These are phyloP conservation scores for Thielaviopsis euricoi DNA, from an alignment of 2,329 filamentous ascomycete species.

Conservation along the genomic window DNA sequence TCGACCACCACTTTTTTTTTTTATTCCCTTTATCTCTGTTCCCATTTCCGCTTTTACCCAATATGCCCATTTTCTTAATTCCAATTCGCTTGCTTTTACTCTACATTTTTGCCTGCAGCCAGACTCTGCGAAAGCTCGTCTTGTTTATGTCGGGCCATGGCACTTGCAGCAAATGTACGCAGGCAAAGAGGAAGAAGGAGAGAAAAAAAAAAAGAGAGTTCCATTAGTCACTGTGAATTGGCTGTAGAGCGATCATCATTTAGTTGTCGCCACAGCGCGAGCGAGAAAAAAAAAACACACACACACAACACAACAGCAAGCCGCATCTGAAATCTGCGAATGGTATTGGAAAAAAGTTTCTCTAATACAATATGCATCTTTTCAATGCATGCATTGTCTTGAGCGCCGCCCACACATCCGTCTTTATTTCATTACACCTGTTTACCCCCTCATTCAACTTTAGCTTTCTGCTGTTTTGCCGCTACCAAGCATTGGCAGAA, in stretches of 20 bases:
- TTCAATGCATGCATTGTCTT: background rate
- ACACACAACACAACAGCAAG: background rate
- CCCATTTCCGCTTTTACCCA: background rate
- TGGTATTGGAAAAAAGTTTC: background rate
- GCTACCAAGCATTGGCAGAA: background rate
- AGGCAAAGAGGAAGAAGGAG: too few species aligned
- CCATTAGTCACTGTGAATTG: background rate
- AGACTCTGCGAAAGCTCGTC: background rate
- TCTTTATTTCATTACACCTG: background rate
- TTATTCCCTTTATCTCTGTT: slow-evolving; percentile 15
- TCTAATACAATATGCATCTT: background rate
- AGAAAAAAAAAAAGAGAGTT: background rate
- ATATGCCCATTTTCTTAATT: background rate
- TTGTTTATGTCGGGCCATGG: background rate
- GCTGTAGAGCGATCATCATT: background rate
- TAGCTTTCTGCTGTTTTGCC: background rate
- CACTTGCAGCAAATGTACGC: background rate
- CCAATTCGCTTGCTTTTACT: background rate
- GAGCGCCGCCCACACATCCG: background rate
- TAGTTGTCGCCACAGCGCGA: background rate
- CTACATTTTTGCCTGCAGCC: background rate
- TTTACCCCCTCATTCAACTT: background rate
- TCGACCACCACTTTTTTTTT: slow-evolving; percentile 18
- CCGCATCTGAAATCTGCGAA: background rate
- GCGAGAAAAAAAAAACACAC: background rate